Evolutionary conservation across 768 basidiomycete species (phyloP), one percentile per base, ranked within the genome.

Genomic region (Sarcomyxa edulis): DNA sequence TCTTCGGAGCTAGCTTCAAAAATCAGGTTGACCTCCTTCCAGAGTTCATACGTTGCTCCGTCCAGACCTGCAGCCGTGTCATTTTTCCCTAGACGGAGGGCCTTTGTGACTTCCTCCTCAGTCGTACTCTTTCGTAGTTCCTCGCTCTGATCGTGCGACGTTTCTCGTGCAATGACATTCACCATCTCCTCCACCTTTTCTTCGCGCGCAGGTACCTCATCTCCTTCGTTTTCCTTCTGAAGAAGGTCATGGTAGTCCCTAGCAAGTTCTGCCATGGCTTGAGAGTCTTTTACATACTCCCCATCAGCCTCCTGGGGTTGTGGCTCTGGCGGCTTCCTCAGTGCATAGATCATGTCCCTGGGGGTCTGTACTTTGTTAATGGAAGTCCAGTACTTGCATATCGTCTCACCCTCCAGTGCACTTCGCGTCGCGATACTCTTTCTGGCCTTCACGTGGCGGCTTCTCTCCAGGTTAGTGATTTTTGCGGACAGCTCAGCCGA

Each of bases 1-100:
- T 55, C 29, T 10, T 38, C 33, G 2, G 2, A 39, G 2, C 11
- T 22, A 9, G 40, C 24, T 9, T 39, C 29, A 24, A 40, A 22
- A 32, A 28, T 29, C 19, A 19, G 15, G 7, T 37, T 23, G 2
- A 55, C 42, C 1, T 21, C 38, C 30, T 55, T 60, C 52, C 54
- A 61, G 0, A 60, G 12, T 21, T 65, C 56, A n/a, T 58, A 49
- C 8, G 56, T 43, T 0, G 58, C 31, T 0, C 58, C 47, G 28
- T 64, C 51, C 3, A 59, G 7, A 0, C 59, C 54, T 0, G 58
- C 12, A 0, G 61, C 47, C 4, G 46, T 58, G 0, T 53, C 48
- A 11, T 47, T 45, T 27, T 48, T 36, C 5, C 50, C 26, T 1
- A 31, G 24, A 12, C 15, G 39, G 19, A 59, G 28, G 1, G 49